Evolutionary conservation across 352 stramenopile genomes (phyloP).

Genomic region (Pythium volutum): DNA sequence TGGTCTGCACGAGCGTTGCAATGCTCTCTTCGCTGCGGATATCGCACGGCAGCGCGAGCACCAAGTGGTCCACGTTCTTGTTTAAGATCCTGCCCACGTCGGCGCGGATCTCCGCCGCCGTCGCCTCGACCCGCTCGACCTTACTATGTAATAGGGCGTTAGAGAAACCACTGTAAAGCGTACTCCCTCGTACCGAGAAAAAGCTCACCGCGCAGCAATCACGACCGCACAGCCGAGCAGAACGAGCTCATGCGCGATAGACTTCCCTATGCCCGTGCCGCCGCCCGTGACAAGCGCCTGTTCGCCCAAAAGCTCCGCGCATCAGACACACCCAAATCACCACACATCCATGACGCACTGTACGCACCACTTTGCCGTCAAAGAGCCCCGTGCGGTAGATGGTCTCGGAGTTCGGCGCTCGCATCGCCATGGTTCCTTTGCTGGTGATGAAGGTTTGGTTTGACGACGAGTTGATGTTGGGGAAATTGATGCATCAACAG

Average conservation of each 20-base stretch:
- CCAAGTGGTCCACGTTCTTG: slow-evolving; percentile 25
- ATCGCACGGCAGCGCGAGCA: slow-evolving; percentile 51
- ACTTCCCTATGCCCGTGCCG: slow-evolving; percentile 76
- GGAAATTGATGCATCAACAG: slow-evolving; percentile 20
- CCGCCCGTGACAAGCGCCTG: slow-evolving; percentile 74
- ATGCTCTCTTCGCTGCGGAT: slow-evolving; percentile 68
- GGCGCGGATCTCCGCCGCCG: slow-evolving; percentile 45
- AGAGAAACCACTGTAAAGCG: background rate
- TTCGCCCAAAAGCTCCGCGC: background rate
- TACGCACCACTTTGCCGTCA: slow-evolving; percentile 55
- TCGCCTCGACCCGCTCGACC: slow-evolving; percentile 42
- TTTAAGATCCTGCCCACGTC: slow-evolving; percentile 29
- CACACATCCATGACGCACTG: background rate
- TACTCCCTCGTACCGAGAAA: background rate
- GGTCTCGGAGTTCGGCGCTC: slow-evolving; percentile 31
- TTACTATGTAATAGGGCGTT: slow-evolving; percentile 31
- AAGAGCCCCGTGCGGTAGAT: slow-evolving; percentile 61
- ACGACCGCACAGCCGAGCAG: slow-evolving; percentile 66
- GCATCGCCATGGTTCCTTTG: slow-evolving; percentile 24
- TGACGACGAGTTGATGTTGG: slow-evolving; percentile 14
- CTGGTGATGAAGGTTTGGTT: background rate
- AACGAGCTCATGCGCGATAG: slow-evolving; percentile 69
- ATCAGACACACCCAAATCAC: background rate
- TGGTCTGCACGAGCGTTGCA: slow-evolving; percentile 49
- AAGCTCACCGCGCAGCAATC: slow-evolving; percentile 47